These are phyloP conservation scores for Saitoella complicata DNA, from an alignment of 805 yeast genomes.

Conservation along the genomic window DNA sequence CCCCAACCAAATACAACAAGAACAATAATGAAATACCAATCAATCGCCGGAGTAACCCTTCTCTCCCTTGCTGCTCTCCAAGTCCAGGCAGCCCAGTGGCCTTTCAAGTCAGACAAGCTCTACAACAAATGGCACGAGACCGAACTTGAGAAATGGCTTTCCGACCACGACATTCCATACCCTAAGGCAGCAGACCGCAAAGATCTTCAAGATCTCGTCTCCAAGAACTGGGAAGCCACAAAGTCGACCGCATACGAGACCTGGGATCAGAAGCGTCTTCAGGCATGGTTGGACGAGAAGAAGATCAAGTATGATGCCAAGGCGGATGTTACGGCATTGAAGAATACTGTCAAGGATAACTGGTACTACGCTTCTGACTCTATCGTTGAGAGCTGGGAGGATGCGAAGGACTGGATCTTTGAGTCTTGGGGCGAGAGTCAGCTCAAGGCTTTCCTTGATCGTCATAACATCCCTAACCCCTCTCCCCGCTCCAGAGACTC, in stretches of 20 bases:
- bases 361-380: background rate
- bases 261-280: background rate
- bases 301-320: background rate
- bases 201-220: background rate
- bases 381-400: background rate
- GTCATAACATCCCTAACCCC: background rate
- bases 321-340: background rate
- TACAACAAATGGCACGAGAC: background rate
- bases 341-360: background rate
- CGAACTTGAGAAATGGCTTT: background rate
- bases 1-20: too few relatives aligned
- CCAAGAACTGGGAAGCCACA: background rate
- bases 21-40: too few relatives aligned
- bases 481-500: background rate
- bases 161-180: background rate
- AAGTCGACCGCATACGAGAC: background rate
- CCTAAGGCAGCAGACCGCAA: background rate
- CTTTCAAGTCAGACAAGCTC: background rate
- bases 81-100: too few relatives aligned
- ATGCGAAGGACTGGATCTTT: background rate
- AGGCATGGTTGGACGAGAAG: background rate
- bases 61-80: too few relatives aligned
- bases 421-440: conserved; percentile 1
- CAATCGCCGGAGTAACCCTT: too few relatives aligned
- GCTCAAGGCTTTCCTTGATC: background rate